phyloP scores from a whole-genome alignment of 1,284 basidiomycete genomes.

The Austropuccinia psidii region DNA sequence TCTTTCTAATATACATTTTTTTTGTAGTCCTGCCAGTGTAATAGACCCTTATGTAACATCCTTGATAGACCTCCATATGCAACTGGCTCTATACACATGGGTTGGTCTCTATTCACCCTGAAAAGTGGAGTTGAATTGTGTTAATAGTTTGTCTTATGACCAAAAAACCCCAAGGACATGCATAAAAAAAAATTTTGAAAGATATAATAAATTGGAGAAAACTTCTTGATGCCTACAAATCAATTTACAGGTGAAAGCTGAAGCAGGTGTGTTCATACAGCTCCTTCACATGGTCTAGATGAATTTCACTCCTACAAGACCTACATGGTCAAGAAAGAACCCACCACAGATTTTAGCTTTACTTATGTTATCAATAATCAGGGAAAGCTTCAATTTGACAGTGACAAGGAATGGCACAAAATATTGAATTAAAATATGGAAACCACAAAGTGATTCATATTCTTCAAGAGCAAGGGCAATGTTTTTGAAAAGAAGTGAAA shows the following conservation, averaged over 20 bases:
- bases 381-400: conserved; percentile 62
- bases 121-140: neutral
- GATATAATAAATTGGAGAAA: conserved; percentile 91
- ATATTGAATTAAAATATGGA: conserved; percentile 61
- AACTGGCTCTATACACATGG: conserved; percentile 91
- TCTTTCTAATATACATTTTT: conserved; percentile 23
- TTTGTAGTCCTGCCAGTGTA: conserved; percentile 49
- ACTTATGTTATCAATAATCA: conserved; percentile 58
- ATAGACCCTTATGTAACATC: conserved; percentile 66
- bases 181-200: conserved; percentile 92
- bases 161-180: conserved; percentile 65
- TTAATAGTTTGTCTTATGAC: neutral
- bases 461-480: conserved; percentile 55
- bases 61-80: conserved; percentile 98
- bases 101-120: conserved; percentile 50
- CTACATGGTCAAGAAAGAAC: conserved; percentile 46
- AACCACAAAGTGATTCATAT: conserved; percentile 61
- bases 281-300: conserved; percentile 88
- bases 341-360: neutral
- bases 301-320: conserved; percentile 57
- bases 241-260: conserved; percentile 89
- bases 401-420: conserved; percentile 50
- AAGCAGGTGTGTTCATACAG: conserved; percentile 90
- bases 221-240: conserved; percentile 60
- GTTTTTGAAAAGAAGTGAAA: conserved; percentile 60